phyloP scores from a whole-genome alignment of 805 yeast genomes.

The Zygosaccharomyces siamensis region DNA sequence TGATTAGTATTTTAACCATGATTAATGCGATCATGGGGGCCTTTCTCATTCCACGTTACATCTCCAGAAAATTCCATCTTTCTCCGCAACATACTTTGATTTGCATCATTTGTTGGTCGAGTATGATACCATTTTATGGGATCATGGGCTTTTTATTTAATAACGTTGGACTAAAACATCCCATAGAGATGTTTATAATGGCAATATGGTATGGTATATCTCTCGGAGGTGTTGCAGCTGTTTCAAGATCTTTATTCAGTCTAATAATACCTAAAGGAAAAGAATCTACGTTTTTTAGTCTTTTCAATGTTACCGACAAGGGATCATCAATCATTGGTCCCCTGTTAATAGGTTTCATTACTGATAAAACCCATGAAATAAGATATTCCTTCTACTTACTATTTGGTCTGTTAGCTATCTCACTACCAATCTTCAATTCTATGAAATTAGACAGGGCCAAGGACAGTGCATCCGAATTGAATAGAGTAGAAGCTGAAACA shows the following conservation, averaged over 20 bases:
- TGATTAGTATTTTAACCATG: conserved; percentile 62
- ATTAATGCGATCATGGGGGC: conserved; percentile 67
- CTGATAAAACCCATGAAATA: conserved; percentile 68
- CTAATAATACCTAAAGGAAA: conserved; percentile 68
- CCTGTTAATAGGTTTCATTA: conserved; percentile 61
- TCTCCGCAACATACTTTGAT: conserved; percentile 48
- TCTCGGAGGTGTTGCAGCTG: conserved; percentile 66
- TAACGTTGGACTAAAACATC: conserved; percentile 52
- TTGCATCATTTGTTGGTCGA: conserved; percentile 53
- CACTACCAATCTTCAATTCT: conserved; percentile 52
- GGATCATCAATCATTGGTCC: conserved; percentile 78
- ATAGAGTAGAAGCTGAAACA: conserved; percentile 8
- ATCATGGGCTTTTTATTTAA: conserved; percentile 56
- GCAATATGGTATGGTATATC: conserved; percentile 75
- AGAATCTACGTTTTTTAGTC: conserved; percentile 70
- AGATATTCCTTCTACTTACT: conserved; percentile 67
- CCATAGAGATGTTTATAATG: conserved; percentile 62
- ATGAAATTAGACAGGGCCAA: conserved; percentile 62
- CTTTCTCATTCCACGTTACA: conserved; percentile 45
- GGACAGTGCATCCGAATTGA: conserved; percentile 45
- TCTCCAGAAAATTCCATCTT: conserved; percentile 36
- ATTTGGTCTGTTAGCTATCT: conserved; percentile 46
- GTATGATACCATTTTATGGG: conserved; percentile 69
- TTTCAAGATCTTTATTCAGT: conserved; percentile 63
- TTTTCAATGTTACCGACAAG: conserved; percentile 74